Base-by-base conservation (phyloP, 2,329 filamentous ascomycete genomes). In the Phyllosticta paracitricarpa region DNA sequence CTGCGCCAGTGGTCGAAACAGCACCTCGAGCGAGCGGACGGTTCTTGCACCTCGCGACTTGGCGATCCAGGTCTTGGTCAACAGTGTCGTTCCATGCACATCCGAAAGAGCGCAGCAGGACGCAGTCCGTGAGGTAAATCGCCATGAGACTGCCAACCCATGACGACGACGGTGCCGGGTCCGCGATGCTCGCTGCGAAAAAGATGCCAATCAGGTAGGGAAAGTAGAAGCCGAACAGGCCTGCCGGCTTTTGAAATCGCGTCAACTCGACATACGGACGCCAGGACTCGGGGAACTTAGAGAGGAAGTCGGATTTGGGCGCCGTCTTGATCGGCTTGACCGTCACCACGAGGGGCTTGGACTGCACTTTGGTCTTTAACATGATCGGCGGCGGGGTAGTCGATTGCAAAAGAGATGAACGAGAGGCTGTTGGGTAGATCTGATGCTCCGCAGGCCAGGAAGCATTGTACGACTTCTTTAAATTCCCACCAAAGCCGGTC, bases 71-170 rank as follows among this genome's bases (percentile, higher is more conserved):
- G 54, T 81, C 78, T 56, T 78, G 76, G 65, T 84, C 82, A 69
- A 80, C 76, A 35, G 78, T 75, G 65, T 84, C 82, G 66, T 84
- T 84, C 72, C 82, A 83, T 0, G 80, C 76, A 66, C 82, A 84
- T 26, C 59, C 65, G 6, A 63, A 59, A 30, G 56, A 57, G 48
- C 48, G 51, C 22, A 59, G 48, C 25, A 59, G 30, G 8, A 59
- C 19, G 12, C 48, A 40, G 30, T 54, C 57, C 19, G 40, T 28
- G 24, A 59, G 57, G 26, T 30, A 59, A 22, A 53, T 28, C 48
- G 55, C 22, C n/a, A 25, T 48, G 19, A 57, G 33, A n/a, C 40
- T 48, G n/a, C 48, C 35, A 19, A 26, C 48, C 51, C 24, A 60
- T 10, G 19, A 22, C n/a, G 22, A 19, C n/a, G 57, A 10, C 24